A percentile compares a stretch with the other conserved stretches of the same genome.
Conservation (phyloP, 106 monocot genomes). For the Cymbidium sinense region DNA sequence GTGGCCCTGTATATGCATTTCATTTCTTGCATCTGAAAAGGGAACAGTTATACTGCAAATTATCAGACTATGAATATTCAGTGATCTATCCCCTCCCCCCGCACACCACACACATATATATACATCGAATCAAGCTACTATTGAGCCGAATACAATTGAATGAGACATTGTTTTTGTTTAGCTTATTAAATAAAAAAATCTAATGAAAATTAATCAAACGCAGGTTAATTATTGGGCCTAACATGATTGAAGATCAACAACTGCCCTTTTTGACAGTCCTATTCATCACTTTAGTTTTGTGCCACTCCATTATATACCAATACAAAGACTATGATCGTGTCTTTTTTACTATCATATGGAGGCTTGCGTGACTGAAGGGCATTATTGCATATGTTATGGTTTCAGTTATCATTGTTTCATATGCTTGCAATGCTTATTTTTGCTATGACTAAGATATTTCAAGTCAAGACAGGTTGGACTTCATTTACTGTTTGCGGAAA, state of each 20-base stretch:
- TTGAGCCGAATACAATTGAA: too few species aligned
- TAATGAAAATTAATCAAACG: too few species aligned
- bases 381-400: neutral
- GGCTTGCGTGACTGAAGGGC: neutral
- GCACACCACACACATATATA: too few species aligned
- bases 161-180: too few species aligned
- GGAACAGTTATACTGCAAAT: neutral
- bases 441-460: neutral
- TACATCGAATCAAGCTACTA: too few species aligned
- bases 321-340: neutral
- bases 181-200: too few species aligned
- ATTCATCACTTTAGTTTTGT: too few species aligned
- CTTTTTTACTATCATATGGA: neutral
- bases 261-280: too few species aligned
- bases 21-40: neutral
- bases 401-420: neutral
- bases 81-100: neutral
- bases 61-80: neutral
- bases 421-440: neutral
- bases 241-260: too few species aligned
- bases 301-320: too few species aligned
- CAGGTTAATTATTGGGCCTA: too few species aligned
- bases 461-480: slow-evolving; percentile 75
- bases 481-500: slow-evolving; percentile 99
- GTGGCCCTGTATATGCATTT: neutral